Evolutionary conservation across 2,329 filamentous ascomycete genomes (phyloP), one percentile per base, ranked within the genome.

Genomic region (Talaromyces albobiverticillius): DNA sequence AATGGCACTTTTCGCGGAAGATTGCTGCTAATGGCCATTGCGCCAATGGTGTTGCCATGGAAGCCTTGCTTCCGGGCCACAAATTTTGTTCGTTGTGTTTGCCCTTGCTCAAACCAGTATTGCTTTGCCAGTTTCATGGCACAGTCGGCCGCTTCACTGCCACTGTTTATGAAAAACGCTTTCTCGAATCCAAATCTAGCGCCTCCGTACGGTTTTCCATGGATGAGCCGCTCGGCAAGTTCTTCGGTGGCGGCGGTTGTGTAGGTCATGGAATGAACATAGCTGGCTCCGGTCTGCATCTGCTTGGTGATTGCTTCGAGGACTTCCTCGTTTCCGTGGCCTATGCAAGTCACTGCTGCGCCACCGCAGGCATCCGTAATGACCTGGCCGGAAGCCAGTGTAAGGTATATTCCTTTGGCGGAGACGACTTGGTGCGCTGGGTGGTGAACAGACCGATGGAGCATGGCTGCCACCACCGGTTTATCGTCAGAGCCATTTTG

Each of bases 331-430:
- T 85, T 79, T 29, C 81, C 82, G 61, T 89, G 84, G 4, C 88
- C 89, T 8, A 92, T 74, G 63, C 83, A 85, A n/a, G 83, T 77
- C 2, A 90, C 87, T 22, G 85, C 86, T 2, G 88, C 85, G 10
- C 89, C 89, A 29, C 84, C 81, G 42, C 84, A 86, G 2, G 82
- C 84, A 67, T 92, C 88, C 9, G 90, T 77, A 36, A 92, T 79
- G 26, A 70, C 71, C 26, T 79, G 73, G 2, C 84, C 83, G 59
- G 74, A 71, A 47, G 69, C 69, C 1, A 81, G 70, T 22, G 10
- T 43, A 20, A 43, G 31, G 31, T 34, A 34, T 34, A 34, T 34
- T 34, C 31, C 31, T 34, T 34, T 34, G 31, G 31, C 31, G 13
- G 31, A 34, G 31, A 34, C 31, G 31, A 34, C 31, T 34, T 34